Conservation (phyloP, 108 stramenopile genomes). For the Discostella pseudostelligera region DNA sequence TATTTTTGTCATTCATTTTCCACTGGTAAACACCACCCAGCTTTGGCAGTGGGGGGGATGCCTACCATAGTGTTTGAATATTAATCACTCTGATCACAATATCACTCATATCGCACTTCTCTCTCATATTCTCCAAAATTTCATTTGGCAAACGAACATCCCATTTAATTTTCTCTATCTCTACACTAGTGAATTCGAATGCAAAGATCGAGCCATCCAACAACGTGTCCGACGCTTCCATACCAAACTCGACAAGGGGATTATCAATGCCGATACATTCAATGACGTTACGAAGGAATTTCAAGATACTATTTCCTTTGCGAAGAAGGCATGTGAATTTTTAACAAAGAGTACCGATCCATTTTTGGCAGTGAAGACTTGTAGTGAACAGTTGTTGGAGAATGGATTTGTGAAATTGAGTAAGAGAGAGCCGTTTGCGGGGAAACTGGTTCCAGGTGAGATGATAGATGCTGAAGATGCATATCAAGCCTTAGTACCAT, state of each 20-base stretch:
- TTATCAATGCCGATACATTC: conserved; percentile 1
- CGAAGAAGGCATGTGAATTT: conserved; percentile 68
- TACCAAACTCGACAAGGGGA: conserved; percentile 13
- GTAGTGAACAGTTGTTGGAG: conserved; percentile 47
- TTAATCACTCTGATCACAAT: too few relatives aligned
- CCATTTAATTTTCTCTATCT: neutral
- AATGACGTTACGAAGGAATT: conserved; percentile 7
- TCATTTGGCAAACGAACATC: too few relatives aligned
- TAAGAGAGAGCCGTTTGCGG: conserved; percentile 39
- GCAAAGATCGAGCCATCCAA: conserved; percentile 21
- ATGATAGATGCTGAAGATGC: too few relatives aligned
- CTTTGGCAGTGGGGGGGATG: neutral
- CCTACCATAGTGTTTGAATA: too few relatives aligned
- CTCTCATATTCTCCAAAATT: neutral
- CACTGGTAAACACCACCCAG: neutral
- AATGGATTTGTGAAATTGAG: conserved; percentile 64
- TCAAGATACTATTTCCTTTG: conserved; percentile 39
- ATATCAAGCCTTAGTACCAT: too few relatives aligned
- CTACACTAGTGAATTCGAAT: conserved; percentile 7
- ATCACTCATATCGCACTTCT: too few relatives aligned
- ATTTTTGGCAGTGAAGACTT: conserved; percentile 72
- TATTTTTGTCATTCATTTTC: neutral
- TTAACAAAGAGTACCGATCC: conserved; percentile 72
- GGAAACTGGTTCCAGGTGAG: conserved; percentile 50
- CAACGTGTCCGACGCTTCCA: conserved; percentile 24